Evolutionary conservation across 768 basidiomycete species (phyloP).

Genomic region (Boletus tomentosulus): DNA sequence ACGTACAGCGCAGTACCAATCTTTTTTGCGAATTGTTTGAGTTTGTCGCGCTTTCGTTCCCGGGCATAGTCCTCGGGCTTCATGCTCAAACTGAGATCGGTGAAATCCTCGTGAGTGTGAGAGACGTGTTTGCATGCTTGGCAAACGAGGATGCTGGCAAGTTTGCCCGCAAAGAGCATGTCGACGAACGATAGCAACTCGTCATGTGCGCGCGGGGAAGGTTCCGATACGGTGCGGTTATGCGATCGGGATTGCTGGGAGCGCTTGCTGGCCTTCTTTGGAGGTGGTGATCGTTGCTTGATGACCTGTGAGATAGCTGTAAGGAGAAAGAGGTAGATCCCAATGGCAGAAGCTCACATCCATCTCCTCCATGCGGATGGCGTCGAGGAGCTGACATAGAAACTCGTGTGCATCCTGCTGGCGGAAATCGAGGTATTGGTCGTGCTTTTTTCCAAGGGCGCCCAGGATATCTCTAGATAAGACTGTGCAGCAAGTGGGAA

Average conservation of each 20-base stretch:
- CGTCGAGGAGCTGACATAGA: conserved; percentile 82
- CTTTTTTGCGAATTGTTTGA: conserved; percentile 70
- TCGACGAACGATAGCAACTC: conserved; percentile 74
- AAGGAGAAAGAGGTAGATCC: neutral
- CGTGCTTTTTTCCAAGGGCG: conserved; percentile 78
- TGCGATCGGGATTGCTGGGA: neutral
- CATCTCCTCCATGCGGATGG: conserved; percentile 91
- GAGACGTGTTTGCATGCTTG: conserved; percentile 93
- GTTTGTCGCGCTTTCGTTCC: conserved; percentile 70
- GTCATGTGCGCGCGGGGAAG: conserved; percentile 33
- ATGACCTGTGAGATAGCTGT: conserved; percentile 52
- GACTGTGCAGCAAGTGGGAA: neutral
- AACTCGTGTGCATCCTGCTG: conserved; percentile 98
- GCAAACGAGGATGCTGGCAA: conserved; percentile 91
- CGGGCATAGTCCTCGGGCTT: conserved; percentile 75
- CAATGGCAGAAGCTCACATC: conserved; percentile 51
- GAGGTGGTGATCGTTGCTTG: conserved; percentile 56
- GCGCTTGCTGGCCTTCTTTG: conserved; percentile 35
- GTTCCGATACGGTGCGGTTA: neutral
- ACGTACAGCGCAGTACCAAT: conserved; percentile 33
- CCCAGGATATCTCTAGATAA: conserved; percentile 52
- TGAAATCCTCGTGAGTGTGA: conserved; percentile 77
- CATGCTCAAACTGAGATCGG: conserved; percentile 88
- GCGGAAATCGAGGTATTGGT: conserved; percentile 91
- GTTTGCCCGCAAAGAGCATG: conserved; percentile 84